Base-by-base conservation (phyloP, 2,329 filamentous ascomycete species). In the Onygena corvina region DNA sequence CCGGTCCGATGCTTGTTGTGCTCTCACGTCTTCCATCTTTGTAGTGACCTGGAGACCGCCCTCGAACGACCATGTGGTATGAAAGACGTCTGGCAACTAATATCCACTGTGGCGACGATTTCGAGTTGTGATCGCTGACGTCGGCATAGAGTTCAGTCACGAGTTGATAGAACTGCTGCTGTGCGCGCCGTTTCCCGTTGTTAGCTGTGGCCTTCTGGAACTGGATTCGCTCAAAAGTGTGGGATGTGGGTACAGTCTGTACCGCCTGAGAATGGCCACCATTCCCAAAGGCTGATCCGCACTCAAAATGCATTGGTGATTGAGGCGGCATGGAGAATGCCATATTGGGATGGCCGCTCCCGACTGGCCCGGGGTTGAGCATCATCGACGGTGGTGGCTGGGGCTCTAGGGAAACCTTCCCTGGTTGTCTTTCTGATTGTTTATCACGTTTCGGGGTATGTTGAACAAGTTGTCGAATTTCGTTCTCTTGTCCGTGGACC, bases 171-270 rank as follows among this genome's bases (percentile, higher is more conserved):
- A 88, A 94, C 59, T 94, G 89, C 61, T 95, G 88, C 14, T 88
- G 86, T 1, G 88, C 88, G 50, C 89, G 76, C 57, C 89, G 76
- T 65, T 94, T 94, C 42, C 88, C 88, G 57, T 95, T 95, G 69
- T 94, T 95, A 20, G 87, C 86, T 0, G 88, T 94, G 1, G 89
- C 88, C 56, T 86, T 86, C 64, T 94, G 93, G 75, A 94, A 95
- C 59, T 94, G 88, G 47, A 94, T 92, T 8, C 89, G 81, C 62
- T 94, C 88, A 61, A 93, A 95, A 0, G 74, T 76, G 51, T 81
- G 76, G n/a, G 72, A 71, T 5, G 64, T 66, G 1, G 68, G 68
- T 8, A 62, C 61, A 8, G 34, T 14, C 20, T 49, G 47, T 40
- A 44, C 36, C 14, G 33, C 23, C 31, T 67, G 59, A 36, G 64